These are phyloP conservation scores for Colletotrichum acutatum DNA, from an alignment of 2,329 filamentous ascomycete genomes.

Conservation along the genomic window DNA sequence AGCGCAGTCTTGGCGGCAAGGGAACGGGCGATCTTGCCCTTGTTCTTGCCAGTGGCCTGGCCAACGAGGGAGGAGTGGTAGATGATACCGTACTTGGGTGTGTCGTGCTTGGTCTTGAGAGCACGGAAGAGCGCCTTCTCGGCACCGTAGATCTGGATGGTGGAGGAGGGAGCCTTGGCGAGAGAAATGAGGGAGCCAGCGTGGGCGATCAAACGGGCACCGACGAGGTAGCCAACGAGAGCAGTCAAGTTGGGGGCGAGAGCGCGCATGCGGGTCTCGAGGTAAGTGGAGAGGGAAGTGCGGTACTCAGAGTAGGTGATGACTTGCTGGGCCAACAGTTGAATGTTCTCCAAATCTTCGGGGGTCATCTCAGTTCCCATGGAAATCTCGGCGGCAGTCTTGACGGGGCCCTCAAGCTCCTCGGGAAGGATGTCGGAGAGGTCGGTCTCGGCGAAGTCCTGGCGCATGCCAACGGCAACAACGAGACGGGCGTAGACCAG, in stretches of 20 bases:
- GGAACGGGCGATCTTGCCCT: conserved; percentile 99
- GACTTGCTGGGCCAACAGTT: conserved; percentile 91
- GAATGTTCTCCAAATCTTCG: conserved; percentile 93
- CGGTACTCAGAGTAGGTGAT: conserved; percentile 93
- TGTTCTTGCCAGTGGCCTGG: conserved; percentile 97
- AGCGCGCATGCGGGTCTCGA: conserved; percentile 93
- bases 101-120: conserved; percentile 99
- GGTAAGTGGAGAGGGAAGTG: conserved; percentile 86
- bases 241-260: conserved; percentile 96
- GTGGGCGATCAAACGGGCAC: conserved; percentile 93
- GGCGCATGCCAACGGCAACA: conserved; percentile 87
- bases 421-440: conserved; percentile 93
- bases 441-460: conserved; percentile 80
- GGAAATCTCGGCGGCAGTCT: conserved; percentile 93
- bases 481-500: conserved; percentile 92
- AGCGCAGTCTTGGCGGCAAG: conserved; percentile 93
- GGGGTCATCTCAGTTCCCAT: conserved; percentile 98
- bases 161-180: conserved; percentile 93
- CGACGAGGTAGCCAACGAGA: conserved; percentile 92
- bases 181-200: conserved; percentile 94
- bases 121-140: conserved; percentile 99
- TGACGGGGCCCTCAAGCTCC: conserved; percentile 91
- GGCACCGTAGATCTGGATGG: conserved; percentile 96
- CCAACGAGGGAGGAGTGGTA: conserved; percentile 95
- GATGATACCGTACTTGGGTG: conserved; percentile 96